Conservation (phyloP, 164 flowering plant species). For the Chloranthus sessilifolius region DNA sequence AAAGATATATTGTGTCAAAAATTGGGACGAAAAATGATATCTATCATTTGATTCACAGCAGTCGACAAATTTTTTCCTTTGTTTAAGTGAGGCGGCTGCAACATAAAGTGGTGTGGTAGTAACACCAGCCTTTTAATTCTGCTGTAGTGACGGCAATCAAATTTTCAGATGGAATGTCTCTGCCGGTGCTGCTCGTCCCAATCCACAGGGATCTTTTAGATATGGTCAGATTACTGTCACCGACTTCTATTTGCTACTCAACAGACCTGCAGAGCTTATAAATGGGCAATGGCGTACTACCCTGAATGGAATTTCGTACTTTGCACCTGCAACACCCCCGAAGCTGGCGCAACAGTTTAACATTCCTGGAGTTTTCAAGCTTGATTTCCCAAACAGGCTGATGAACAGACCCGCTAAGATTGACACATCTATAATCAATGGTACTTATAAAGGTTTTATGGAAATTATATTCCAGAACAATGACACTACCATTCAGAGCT, state of each 20-base stretch:
- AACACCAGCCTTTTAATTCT: too few species aligned
- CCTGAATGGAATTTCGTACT: constrained; percentile 77
- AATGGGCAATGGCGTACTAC: constrained; percentile 70
- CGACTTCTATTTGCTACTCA: constrained; percentile 68
- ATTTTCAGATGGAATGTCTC: constrained; percentile 76
- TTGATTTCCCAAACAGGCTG: constrained; percentile 72
- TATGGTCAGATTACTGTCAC: constrained; percentile 87
- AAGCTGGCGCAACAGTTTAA: constrained; percentile 78
- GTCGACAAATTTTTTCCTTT: too few species aligned
- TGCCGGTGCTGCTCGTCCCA: constrained; percentile 97
- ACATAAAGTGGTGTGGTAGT: too few species aligned
- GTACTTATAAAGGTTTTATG: constrained; percentile 73
- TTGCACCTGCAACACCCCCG: constrained; percentile 76
- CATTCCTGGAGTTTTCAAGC: constrained; percentile 72
- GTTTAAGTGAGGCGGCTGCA: too few species aligned
- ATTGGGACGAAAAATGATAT: too few species aligned
- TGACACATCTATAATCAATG: constrained; percentile 87
- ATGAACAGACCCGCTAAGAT: constrained; percentile 78
- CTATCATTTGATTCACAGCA: too few species aligned
- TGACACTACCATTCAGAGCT: constrained; percentile 67
- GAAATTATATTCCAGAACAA: constrained; percentile 90
- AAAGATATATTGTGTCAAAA: too few species aligned
- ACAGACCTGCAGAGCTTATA: constrained; percentile 70
- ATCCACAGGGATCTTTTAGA: constrained; percentile 93
- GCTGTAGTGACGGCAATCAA: constrained; percentile 6